A percentile compares a stretch with the other conserved stretches of the same genome.
These are phyloP conservation scores for Termitomyces sp. DNA, from an alignment of 768 basidiomycete species.

Conservation along the genomic window DNA sequence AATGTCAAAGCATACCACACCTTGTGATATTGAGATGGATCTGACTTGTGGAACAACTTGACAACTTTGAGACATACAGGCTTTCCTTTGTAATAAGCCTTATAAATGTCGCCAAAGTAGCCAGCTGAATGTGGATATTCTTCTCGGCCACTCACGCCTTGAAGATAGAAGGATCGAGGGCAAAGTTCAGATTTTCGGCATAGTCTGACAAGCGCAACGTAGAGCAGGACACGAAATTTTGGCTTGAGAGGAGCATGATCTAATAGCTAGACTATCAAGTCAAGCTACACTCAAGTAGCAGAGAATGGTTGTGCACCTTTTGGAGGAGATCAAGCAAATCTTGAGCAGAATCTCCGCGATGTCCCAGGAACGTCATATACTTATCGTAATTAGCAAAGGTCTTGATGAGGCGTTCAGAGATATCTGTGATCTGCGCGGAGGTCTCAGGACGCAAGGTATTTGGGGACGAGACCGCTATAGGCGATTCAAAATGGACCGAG, in stretches of 20 bases:
- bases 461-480: background rate
- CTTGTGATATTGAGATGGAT: slow-evolving; percentile 17
- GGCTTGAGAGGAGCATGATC: slow-evolving; percentile 13
- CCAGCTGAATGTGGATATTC: slow-evolving; percentile 15
- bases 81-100: slow-evolving; percentile 14
- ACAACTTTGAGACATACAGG: slow-evolving; percentile 24
- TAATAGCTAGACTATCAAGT: slow-evolving; percentile 11
- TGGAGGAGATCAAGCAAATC: slow-evolving; percentile 20
- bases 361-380: slow-evolving; percentile 13
- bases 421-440: slow-evolving; percentile 4
- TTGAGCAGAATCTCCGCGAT: slow-evolving; percentile 13
- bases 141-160: background rate
- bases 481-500: background rate
- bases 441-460: background rate
- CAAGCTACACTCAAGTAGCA: background rate
- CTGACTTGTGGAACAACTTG: slow-evolving; percentile 17
- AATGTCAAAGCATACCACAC: slow-evolving; percentile 5
- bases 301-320: slow-evolving; percentile 9
- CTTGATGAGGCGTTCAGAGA: slow-evolving; percentile 9
- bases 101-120: slow-evolving; percentile 24
- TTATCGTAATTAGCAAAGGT: slow-evolving; percentile 10
- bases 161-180: slow-evolving; percentile 20
- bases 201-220: slow-evolving; percentile 17
- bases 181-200: slow-evolving; percentile 20
- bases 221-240: slow-evolving; percentile 9